phyloP scores from a whole-genome alignment of 192 early-diverging fungal genomes.

The Funneliformis mosseae region DNA sequence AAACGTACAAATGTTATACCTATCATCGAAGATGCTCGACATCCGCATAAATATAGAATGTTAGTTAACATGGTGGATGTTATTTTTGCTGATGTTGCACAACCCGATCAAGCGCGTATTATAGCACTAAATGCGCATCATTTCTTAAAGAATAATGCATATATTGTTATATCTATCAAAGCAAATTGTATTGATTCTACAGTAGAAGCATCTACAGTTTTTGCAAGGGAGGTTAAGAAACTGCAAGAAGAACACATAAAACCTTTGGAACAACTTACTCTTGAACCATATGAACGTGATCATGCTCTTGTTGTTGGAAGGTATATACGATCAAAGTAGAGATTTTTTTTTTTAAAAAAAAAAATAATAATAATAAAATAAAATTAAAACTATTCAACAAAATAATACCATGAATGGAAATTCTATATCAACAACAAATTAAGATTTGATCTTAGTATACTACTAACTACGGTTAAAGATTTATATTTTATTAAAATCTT shows the following conservation, averaged over 20 bases:
- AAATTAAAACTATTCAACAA: too few species aligned
- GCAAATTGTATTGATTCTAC: conserved; percentile 99
- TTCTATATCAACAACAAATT: too few species aligned
- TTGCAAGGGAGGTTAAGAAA: conserved; percentile 97
- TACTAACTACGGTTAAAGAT: too few species aligned
- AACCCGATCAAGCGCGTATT: conserved; percentile 99
- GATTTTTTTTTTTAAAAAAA: conserved; percentile 25
- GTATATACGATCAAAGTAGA: conserved; percentile 68
- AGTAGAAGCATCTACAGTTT: conserved; percentile 92
- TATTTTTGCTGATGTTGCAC: conserved; percentile 99
- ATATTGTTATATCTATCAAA: conserved; percentile 99
- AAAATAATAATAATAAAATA: too few species aligned
- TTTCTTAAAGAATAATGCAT: conserved; percentile 95
- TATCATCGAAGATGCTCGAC: conserved; percentile 99
- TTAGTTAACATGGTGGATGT: conserved; percentile 97
- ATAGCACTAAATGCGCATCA: conserved; percentile 96
- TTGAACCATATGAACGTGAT: conserved; percentile 99
- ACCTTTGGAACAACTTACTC: conserved; percentile 94
- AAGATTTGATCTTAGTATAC: too few species aligned
- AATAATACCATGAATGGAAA: too few species aligned
- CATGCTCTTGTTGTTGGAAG: conserved; percentile 96
- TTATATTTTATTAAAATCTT: too few species aligned
- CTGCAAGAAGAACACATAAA: conserved; percentile 85
- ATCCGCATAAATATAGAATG: conserved; percentile 99
- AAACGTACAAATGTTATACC: conserved; percentile 99